Evolutionary conservation across 768 basidiomycete species (phyloP).

Genomic region (Leucocoprinus birnbaumii): DNA sequence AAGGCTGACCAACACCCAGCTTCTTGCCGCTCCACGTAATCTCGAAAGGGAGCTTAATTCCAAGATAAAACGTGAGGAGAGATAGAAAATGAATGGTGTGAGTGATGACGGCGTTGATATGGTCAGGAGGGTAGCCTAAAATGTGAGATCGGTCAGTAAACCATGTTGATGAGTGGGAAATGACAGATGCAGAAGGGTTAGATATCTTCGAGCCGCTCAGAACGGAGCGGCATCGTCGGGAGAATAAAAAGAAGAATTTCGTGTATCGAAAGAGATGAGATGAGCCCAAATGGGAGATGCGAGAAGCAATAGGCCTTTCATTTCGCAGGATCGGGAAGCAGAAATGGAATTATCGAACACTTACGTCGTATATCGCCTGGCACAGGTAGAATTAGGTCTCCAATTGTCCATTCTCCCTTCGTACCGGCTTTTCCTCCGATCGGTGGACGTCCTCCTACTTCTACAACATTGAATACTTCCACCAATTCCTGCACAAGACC

Average conservation of each 20-base stretch:
- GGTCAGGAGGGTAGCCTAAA: conserved; percentile 77
- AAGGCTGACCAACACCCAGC: conserved; percentile 74
- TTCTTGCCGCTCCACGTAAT: conserved; percentile 67
- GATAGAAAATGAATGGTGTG: conserved; percentile 79
- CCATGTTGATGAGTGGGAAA: too few relatives aligned
- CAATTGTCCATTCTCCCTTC: conserved; percentile 84
- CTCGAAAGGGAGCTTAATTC: conserved; percentile 81
- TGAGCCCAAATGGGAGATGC: background rate
- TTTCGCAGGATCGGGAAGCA: background rate
- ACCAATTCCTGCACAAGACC: conserved; percentile 81
- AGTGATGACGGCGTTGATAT: conserved; percentile 86
- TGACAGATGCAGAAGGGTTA: background rate
- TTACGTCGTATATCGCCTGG: conserved; percentile 79
- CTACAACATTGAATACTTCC: conserved; percentile 81
- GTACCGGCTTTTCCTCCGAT: conserved; percentile 73
- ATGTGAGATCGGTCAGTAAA: background rate
- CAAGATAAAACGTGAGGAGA: conserved; percentile 79
- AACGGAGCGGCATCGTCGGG: background rate
- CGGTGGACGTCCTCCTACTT: conserved; percentile 76
- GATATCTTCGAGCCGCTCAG: background rate
- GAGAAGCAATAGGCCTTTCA: background rate
- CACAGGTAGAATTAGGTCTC: conserved; percentile 75
- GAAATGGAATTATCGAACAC: conserved; percentile 18
- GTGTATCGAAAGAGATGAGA: background rate
- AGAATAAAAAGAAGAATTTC: background rate